These are phyloP conservation scores for Wickerhamiella kurtzmanii DNA, from an alignment of 805 yeast species.

Conservation along the genomic window DNA sequence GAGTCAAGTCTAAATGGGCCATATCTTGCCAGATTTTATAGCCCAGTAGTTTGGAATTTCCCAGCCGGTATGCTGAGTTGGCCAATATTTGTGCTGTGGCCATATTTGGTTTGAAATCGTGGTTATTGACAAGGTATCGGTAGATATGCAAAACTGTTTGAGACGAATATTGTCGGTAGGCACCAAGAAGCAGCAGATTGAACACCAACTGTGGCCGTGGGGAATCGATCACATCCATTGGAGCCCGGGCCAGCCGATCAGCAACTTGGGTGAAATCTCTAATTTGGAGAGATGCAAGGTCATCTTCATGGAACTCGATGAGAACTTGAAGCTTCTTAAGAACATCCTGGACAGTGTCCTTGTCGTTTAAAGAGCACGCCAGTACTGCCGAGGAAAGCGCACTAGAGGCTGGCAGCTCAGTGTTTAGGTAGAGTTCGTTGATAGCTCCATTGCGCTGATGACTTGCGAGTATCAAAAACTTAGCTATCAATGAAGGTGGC, in stretches of 20 bases:
- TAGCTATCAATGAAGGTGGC: conserved; percentile 5
- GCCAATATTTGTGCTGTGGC: conserved; percentile 16
- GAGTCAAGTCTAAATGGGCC: neutral
- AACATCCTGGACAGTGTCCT: neutral
- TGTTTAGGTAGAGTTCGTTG: neutral
- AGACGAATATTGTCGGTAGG: conserved; percentile 11
- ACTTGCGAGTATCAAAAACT: conserved; percentile 5
- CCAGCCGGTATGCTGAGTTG: conserved; percentile 20
- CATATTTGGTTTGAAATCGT: conserved; percentile 8
- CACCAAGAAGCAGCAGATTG: conserved; percentile 9
- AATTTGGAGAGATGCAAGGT: neutral
- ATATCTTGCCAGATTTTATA: conserved; percentile 19
- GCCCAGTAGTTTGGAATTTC: conserved; percentile 21
- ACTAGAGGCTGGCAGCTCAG: conserved; percentile 5
- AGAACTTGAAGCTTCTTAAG: neutral
- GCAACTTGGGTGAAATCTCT: neutral
- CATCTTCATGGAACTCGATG: neutral
- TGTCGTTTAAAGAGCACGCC: conserved; percentile 2
- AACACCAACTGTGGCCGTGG: neutral
- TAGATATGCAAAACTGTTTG: conserved; percentile 14
- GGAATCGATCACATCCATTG: conserved; percentile 1
- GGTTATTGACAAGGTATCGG: conserved; percentile 3
- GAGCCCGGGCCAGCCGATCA: conserved; percentile 9
- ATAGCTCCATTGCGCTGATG: conserved; percentile 3
- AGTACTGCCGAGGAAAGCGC: conserved; percentile 8